These are phyloP conservation scores for Neurospora africana DNA, from an alignment of 495 filamentous ascomycete species.

Conservation along the genomic window DNA sequence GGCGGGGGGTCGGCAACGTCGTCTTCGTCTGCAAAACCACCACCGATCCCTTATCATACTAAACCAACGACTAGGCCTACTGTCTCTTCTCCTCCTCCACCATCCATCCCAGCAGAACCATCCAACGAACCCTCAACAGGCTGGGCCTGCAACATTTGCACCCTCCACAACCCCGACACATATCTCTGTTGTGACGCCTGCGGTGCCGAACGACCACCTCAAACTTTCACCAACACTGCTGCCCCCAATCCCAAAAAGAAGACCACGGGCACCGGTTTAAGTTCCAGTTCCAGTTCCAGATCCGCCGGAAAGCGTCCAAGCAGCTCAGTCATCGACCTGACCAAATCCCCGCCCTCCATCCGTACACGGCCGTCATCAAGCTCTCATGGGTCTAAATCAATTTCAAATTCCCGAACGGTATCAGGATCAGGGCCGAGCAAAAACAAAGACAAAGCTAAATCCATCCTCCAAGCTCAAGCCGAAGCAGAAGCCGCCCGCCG, in stretches of 20 bases:
- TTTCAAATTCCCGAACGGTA: neutral
- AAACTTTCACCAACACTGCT: neutral
- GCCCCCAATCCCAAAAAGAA: neutral
- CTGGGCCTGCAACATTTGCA: conserved; percentile 76
- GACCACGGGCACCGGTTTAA: neutral
- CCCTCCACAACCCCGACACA: conserved; percentile 63
- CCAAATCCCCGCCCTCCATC: neutral
- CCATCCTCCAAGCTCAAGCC: conserved; percentile 4
- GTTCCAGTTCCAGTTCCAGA: neutral
- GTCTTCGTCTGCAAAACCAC: conserved; percentile 16
- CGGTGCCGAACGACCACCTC: conserved; percentile 48
- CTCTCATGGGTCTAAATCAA: neutral
- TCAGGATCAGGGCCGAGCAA: neutral
- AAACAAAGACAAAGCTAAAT: neutral
- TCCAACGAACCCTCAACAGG: neutral
- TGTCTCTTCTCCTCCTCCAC: conserved; percentile 1
- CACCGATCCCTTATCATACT: conserved; percentile 11
- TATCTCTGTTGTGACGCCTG: conserved; percentile 75
- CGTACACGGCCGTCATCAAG: neutral
- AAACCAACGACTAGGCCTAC: conserved; percentile 1
- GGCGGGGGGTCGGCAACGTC: neutral
- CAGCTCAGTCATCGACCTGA: conserved; percentile 23
- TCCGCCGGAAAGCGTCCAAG: conserved; percentile 7
- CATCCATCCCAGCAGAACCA: neutral
- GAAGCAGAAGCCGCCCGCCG: conserved; percentile 12